Percentiles rank a stretch among this genome's conserved stretches.
These are phyloP conservation scores for Penicillium sp. DNA, from an alignment of 2,329 filamentous ascomycete species.

Conservation along the genomic window DNA sequence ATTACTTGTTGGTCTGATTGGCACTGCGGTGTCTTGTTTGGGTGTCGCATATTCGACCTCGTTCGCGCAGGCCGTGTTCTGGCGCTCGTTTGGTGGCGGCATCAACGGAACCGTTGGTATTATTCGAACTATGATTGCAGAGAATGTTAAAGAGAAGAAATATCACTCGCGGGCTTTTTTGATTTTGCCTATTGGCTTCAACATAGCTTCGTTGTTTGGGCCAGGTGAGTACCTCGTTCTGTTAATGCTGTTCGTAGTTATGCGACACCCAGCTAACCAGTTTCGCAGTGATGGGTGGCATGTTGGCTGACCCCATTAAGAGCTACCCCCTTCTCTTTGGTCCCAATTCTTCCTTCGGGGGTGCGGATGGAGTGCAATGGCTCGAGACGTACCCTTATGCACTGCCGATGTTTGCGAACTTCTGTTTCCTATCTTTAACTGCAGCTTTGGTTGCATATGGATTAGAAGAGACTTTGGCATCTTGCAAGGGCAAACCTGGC, in stretches of 20 bases:
- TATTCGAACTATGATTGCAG: slow-evolving; percentile 69
- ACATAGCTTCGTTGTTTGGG: slow-evolving; percentile 58
- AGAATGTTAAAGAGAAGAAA: slow-evolving; percentile 69
- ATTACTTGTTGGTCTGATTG: slow-evolving; percentile 70
- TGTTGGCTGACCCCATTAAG: slow-evolving; percentile 65
- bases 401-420: slow-evolving; percentile 65
- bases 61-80: slow-evolving; percentile 63
- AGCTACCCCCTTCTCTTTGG: slow-evolving; percentile 64
- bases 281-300: slow-evolving; percentile 57
- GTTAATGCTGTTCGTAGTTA: slow-evolving; percentile 39
- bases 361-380: slow-evolving; percentile 58
- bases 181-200: slow-evolving; percentile 65
- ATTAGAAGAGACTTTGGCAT: slow-evolving; percentile 61
- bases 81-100: slow-evolving; percentile 64
- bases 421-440: slow-evolving; percentile 56
- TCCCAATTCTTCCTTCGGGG: slow-evolving; percentile 55
- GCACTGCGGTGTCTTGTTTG: slow-evolving; percentile 63
- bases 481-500: slow-evolving; percentile 49
- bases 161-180: slow-evolving; percentile 57
- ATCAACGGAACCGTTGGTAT: slow-evolving; percentile 72
- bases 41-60: slow-evolving; percentile 67
- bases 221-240: slow-evolving; percentile 38
- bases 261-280: slow-evolving; percentile 34
- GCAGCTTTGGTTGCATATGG: slow-evolving; percentile 59
- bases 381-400: slow-evolving; percentile 64